Conservation (phyloP, 2,329 filamentous ascomycete species). For the Claviceps sp. region DNA sequence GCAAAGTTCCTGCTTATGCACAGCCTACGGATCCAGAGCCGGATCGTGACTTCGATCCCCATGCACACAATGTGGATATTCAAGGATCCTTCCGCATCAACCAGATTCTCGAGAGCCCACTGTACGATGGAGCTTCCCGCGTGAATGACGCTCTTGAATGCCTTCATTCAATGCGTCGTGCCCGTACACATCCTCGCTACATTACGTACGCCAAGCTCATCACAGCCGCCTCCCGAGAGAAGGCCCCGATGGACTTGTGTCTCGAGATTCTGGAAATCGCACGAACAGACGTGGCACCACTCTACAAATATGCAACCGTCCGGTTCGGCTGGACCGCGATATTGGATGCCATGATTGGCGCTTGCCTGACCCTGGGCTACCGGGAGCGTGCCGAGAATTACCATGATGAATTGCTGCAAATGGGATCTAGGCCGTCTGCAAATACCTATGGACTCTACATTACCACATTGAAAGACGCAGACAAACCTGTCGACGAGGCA, state of each 20-base stretch:
- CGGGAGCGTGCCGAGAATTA: conserved; percentile 71
- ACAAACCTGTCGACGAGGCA: conserved; percentile 95
- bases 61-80: conserved; percentile 81
- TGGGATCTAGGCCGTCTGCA: conserved; percentile 82
- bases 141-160: conserved; percentile 70
- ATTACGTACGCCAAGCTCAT: conserved; percentile 96
- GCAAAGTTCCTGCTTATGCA: conserved; percentile 9
- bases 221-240: conserved; percentile 69
- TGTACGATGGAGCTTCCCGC: conserved; percentile 57
- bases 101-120: conserved; percentile 72
- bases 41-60: conserved; percentile 58
- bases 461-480: conserved; percentile 94
- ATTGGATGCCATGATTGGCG: conserved; percentile 90
- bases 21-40: conserved; percentile 20
- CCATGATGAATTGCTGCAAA: conserved; percentile 81
- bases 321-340: conserved; percentile 95
- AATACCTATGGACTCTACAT: conserved; percentile 99
- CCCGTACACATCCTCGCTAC: conserved; percentile 84
- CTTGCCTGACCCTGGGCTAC: conserved; percentile 72
- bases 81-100: conserved; percentile 85
- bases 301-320: conserved; percentile 73
- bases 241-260: conserved; percentile 63
- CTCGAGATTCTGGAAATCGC: conserved; percentile 85
- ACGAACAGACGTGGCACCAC: conserved; percentile 72
- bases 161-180: conserved; percentile 85